Evolutionary conservation across 495 filamentous ascomycete genomes (phyloP), one percentile per base, ranked within the genome.

Genomic region (Lichina pygmaea): DNA sequence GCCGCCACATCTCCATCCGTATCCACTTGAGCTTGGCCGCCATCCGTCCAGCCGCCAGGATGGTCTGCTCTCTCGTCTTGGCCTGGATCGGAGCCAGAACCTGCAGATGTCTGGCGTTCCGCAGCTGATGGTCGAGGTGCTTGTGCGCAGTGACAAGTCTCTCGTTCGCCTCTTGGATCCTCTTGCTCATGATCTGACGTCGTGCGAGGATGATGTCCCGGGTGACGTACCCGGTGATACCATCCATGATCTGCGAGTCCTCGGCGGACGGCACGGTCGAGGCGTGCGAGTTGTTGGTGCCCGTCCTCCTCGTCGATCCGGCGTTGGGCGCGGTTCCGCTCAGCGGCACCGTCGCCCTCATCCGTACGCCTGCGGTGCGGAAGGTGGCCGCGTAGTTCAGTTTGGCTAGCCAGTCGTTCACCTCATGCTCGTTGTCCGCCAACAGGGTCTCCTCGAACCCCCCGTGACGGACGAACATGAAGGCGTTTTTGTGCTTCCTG

Each of bases 361-460:
- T 85, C 15, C 84, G 72, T 10, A 95, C 84, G n/a, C 85, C 83
- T 16, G 85, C 81, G 0, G 83, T 85, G 47, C 81, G 70, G 61
- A 94, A 95, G 1, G 89, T 81, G 8, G 89, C 81, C 33, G 86
- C 86, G 58, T 94, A 94, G 54, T 99, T 99, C 37, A 99, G 67
- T 52, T 93, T 92, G 6, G 78, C 81, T 24, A 99, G 62, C 89
- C 89, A 99, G 54, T 99, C 89, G 54, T 94, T 91, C 72, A 93
- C 82, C 44, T 95, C 91, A 4, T 64, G 60, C 49, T 95, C 91
- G 32, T 69, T 79, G 49, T 91, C 80, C 4, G 89, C 86, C 16
- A 99, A 65, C 46, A 99, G 80, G 10, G 80, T 75, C 55, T 99
- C 89, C 54, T 95, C 86, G 13, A 91, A 62, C 0, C 82, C 78